Base-by-base conservation (phyloP, 2,329 filamentous ascomycete species). In the Colletotrichum camelliae region DNA sequence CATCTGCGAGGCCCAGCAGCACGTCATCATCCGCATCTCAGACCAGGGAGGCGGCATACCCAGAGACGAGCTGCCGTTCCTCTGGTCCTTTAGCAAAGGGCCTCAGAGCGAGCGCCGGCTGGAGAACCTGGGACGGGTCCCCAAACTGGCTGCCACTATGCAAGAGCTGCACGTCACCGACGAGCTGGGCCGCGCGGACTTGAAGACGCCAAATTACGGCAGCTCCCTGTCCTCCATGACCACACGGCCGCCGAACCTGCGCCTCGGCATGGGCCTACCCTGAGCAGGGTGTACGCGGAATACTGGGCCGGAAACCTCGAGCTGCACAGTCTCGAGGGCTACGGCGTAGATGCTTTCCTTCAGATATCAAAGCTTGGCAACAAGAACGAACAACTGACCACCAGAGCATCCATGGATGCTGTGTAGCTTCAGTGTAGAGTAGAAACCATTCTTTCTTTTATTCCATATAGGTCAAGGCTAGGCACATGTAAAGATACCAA, bases 1-100 rank as follows among this genome's bases (percentile, higher is more conserved):
- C 72, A 94, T 99, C 78, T 98, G 96, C 85, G 96, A 98, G 86
- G 95, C 96, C 4, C 92, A 94, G 39, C 95, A 98, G 83, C 96
- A 98, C 86, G 95, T 98, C 81, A 98, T 98, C 78, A 96, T 99
- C 84, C 93, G 97, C 57, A 95, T 99, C 58, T 98, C 96, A 0
- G 97, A 99, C 82, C 96, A 96, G 83, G 97, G 96, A 65, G 97
- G 97, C 77, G 97, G 97, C 43, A 95, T 99, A 70, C 93, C 96
- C 1, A 92, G 93, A 65, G 95, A 97, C 58, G 92, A 96, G 74
- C 87, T 98, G 27, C 96, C 96, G 0, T 94, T 97, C 82, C 89
- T 99, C 7, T 99, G 97, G 97, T 98, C 96, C 31, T 99, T 99
- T 83, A 96, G 93, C 85, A 98, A 98, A 85, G 96, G 96, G 0